Evolutionary conservation across 75 land plant species (phyloP), one percentile per base, ranked within the genome.

Genomic region (Picea glauca): DNA sequence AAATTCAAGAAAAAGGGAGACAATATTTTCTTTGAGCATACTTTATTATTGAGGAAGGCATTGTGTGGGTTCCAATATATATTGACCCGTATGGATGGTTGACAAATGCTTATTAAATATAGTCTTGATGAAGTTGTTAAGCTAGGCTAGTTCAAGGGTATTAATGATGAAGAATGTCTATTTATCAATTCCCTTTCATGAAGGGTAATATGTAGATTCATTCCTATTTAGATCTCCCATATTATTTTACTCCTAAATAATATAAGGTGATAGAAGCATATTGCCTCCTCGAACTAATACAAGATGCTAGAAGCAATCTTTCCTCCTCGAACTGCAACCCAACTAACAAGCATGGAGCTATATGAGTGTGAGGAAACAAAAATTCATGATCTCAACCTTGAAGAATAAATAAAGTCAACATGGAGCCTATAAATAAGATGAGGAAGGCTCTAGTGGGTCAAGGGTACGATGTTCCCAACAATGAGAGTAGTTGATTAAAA

Each of bases 151-250:
- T 77, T 50, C 75, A 93, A 91, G 77, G 92, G 88, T 0, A 83
- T 93, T 30, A 89, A 93, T 81, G 90, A 93, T 83, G 95, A 93
- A 75, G 93, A 23, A 93, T 93, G 95, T 91, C 93, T 2, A 76
- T 79, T 1, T 76, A 93, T 70, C 84, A 84, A 59, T 85, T 91
- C 63, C 93, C 93, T 13, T 88, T 91, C 83, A 93, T 93, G 83
- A 93, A 84, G 82, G 95, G 95, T 56, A 78, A 75, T 13, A 80
- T 93, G 3, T 91, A 89, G 83, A 83, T 93, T 58, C 91, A 91
- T 23, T 93, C 89, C 76, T 79, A 82, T 66, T 91, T 93, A n/a
- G 90, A 93, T 7, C 91, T 93, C 67, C 95, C 93, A 0, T 88
- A 87, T 1, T 85, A 89, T 20, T 80, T 92, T 5, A 56, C 82